Percentiles rank a stretch among this genome's conserved stretches.
Conservation (phyloP, 352 stramenopile genomes). For the Poterioochromonas sp. region DNA sequence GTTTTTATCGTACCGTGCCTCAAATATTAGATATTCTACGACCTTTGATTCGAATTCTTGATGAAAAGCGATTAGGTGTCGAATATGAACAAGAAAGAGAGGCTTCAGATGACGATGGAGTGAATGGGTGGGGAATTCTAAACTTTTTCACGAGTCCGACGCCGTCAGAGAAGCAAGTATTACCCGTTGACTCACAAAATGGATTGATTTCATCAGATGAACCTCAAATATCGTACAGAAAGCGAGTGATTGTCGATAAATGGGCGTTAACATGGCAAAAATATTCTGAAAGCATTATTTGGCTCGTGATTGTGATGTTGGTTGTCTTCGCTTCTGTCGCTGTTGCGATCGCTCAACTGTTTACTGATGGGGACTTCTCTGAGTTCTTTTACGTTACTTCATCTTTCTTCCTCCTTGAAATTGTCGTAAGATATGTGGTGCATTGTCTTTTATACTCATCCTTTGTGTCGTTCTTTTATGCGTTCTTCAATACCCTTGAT, state of each 20-base stretch:
- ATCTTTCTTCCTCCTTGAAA: background rate
- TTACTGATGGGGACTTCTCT: background rate
- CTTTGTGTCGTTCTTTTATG: background rate
- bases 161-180: too few species aligned
- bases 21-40: conserved; percentile 13
- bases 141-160: too few species aligned
- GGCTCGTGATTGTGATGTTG: background rate
- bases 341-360: background rate
- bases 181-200: too few species aligned
- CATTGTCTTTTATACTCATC: background rate
- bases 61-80: too few species aligned
- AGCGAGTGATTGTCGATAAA: too few species aligned
- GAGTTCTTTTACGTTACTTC: background rate
- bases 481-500: conserved; percentile 15
- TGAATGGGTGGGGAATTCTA: too few species aligned
- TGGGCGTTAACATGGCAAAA: too few species aligned
- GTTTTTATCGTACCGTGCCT: conserved; percentile 8
- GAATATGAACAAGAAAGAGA: too few species aligned
- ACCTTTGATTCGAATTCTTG: background rate
- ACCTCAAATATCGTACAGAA: too few species aligned
- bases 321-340: background rate
- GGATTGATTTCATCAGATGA: too few species aligned
- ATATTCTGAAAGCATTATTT: background rate
- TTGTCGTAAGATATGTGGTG: background rate
- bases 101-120: too few species aligned